Conservation (phyloP, 164 flowering plant genomes). For the Vitis amurensis region DNA sequence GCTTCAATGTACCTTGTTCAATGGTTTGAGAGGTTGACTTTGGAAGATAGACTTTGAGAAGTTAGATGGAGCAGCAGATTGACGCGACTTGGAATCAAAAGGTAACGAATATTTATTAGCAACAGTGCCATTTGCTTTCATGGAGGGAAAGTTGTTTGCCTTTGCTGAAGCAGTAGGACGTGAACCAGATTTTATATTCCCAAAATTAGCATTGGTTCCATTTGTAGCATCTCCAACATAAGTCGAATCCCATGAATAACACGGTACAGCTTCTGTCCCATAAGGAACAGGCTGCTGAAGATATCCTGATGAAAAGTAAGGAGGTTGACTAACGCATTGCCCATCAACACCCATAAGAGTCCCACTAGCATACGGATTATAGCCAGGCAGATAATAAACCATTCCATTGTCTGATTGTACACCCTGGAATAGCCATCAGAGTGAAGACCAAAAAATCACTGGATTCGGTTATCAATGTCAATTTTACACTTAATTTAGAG, state of each 20-base stretch:
- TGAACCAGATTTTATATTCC: conserved; percentile 20
- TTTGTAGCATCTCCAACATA: conserved; percentile 24
- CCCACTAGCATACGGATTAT: conserved; percentile 37
- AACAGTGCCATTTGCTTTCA: conserved; percentile 20
- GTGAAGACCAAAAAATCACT: background rate
- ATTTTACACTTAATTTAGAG: background rate
- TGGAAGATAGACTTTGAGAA: conserved; percentile 26
- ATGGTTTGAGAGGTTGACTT: conserved; percentile 24
- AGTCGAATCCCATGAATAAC: conserved; percentile 32
- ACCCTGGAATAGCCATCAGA: conserved; percentile 35
- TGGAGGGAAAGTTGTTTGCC: conserved; percentile 26
- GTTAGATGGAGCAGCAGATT: conserved; percentile 11
- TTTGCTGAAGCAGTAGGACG: conserved; percentile 25
- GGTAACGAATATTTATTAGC: conserved; percentile 19
- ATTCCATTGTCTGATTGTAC: conserved; percentile 34
- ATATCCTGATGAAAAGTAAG: conserved; percentile 34
- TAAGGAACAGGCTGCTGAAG: conserved; percentile 27
- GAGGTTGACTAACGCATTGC: conserved; percentile 35
- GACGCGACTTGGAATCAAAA: background rate
- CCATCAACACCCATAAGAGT: conserved; percentile 36
- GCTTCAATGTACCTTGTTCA: conserved; percentile 37
- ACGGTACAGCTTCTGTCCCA: conserved; percentile 34
- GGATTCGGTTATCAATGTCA: background rate
- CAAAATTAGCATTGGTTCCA: conserved; percentile 18
- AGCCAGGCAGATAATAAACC: conserved; percentile 38